These are phyloP conservation scores for Ceratopteris richardii DNA, from an alignment of 75 land plant species.

Conservation along the genomic window DNA sequence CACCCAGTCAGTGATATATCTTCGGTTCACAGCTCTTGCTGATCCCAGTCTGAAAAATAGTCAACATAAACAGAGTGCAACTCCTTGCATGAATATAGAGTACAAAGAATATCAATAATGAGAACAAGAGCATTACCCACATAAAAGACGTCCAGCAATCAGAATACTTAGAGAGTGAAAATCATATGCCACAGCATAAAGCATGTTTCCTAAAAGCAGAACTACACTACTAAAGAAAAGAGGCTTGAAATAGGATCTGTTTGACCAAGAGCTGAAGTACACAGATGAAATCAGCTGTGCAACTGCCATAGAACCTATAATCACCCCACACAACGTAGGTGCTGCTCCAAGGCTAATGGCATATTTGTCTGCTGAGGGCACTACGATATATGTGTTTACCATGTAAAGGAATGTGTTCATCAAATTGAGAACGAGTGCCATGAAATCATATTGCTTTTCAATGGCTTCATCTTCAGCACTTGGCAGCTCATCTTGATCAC, in stretches of 20 bases:
- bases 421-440: slow-evolving; percentile 73
- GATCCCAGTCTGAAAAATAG: slow-evolving; percentile 52
- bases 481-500: slow-evolving; percentile 39
- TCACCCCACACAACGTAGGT: slow-evolving; percentile 58
- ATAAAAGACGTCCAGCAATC: slow-evolving; percentile 52
- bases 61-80: not conserved
- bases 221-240: slow-evolving; percentile 56
- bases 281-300: slow-evolving; percentile 64
- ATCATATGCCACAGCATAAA: slow-evolving; percentile 65
- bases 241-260: slow-evolving; percentile 56
- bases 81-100: not conserved
- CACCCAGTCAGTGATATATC: slow-evolving; percentile 68
- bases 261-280: slow-evolving; percentile 72
- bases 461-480: slow-evolving; percentile 32
- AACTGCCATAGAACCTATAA: slow-evolving; percentile 72
- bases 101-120: not conserved
- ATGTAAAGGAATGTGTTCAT: slow-evolving; percentile 87
- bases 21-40: slow-evolving; percentile 70
- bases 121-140: slow-evolving; percentile 40
- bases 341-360: slow-evolving; percentile 58
- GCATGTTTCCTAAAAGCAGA: slow-evolving; percentile 42
- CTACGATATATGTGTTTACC: slow-evolving; percentile 91
- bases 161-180: slow-evolving; percentile 35
- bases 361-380: slow-evolving; percentile 87
- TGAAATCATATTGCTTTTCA: slow-evolving; percentile 51